A percentile compares a stretch with the other conserved stretches of the same genome.
Evolutionary conservation across 148 eudicot genomes (phyloP).

Genomic region (Suaeda aralocaspica): DNA sequence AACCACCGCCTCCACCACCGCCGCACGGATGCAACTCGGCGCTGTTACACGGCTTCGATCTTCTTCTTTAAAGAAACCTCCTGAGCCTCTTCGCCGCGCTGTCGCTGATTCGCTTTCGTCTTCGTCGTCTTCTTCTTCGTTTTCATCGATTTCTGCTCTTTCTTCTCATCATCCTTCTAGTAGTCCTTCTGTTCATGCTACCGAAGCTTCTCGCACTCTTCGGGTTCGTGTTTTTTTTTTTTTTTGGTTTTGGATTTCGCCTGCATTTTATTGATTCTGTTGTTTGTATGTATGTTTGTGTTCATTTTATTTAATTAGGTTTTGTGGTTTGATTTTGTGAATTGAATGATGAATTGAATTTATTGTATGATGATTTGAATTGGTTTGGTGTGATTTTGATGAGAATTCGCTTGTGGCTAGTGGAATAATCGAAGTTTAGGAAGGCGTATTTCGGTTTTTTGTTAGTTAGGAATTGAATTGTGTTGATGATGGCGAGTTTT

Average conservation of each 20-base stretch:
- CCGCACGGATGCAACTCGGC: conserved; percentile 39
- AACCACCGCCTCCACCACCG: conserved; percentile 5
- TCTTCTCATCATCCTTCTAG: conserved; percentile 46
- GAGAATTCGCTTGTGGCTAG: background rate
- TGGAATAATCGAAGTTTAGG: too few relatives aligned
- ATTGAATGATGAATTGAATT: too few relatives aligned
- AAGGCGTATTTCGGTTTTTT: too few relatives aligned
- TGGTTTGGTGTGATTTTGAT: conserved; percentile 7
- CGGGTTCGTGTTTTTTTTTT: conserved; percentile 41
- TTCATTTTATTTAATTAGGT: too few relatives aligned
- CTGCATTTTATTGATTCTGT: background rate
- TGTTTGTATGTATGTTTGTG: too few relatives aligned
- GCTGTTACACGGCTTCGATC: conserved; percentile 73
- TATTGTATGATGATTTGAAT: too few relatives aligned
- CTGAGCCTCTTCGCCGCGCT: conserved; percentile 98
- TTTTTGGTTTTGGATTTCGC: background rate
- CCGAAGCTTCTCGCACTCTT: conserved; percentile 84
- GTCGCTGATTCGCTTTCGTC: conserved; percentile 90
- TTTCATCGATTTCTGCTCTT: conserved; percentile 30
- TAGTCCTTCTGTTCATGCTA: conserved; percentile 44
- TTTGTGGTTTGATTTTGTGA: too few relatives aligned
- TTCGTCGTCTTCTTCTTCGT: conserved; percentile 37
- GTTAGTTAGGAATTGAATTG: too few relatives aligned
- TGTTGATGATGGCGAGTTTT: too few relatives aligned
- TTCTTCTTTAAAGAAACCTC: conserved; percentile 84